A percentile compares a stretch with the other conserved stretches of the same genome.
Conservation (phyloP, 768 basidiomycete species). For the Suillus variegatus region DNA sequence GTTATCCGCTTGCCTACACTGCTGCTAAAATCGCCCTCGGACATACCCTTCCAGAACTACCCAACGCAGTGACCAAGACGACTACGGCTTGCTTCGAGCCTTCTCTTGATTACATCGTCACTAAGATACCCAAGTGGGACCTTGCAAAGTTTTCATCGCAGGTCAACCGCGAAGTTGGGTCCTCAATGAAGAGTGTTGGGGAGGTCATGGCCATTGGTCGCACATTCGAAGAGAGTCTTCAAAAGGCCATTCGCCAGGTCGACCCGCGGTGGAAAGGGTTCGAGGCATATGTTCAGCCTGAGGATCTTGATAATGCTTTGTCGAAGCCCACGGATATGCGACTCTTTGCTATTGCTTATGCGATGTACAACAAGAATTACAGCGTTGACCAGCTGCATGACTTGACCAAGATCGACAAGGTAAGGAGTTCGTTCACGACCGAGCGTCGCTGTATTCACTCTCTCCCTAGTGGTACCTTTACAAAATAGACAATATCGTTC, state of each 20-base stretch:
- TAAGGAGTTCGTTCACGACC: conserved; percentile 27
- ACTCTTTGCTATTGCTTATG: conserved; percentile 95
- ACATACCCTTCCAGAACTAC: conserved; percentile 94
- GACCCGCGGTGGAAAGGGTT: conserved; percentile 97
- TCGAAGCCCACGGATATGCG: conserved; percentile 91
- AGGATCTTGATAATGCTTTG: conserved; percentile 82
- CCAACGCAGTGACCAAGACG: conserved; percentile 98
- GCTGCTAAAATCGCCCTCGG: conserved; percentile 99
- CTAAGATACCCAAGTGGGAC: conserved; percentile 99
- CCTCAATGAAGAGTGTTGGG: conserved; percentile 98
- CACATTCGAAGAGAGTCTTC: conserved; percentile 97
- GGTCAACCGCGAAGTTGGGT: conserved; percentile 93
- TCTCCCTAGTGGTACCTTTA: conserved; percentile 86
- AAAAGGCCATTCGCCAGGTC: conserved; percentile 97
- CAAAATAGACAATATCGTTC: conserved; percentile 98
- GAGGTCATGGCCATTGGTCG: conserved; percentile 99
- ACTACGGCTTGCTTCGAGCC: conserved; percentile 99
- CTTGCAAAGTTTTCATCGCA: conserved; percentile 94
- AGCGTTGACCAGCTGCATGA: conserved; percentile 89
- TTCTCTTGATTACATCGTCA: conserved; percentile 98
- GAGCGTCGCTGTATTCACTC: neutral
- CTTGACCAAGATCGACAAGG: conserved; percentile 98
- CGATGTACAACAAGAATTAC: conserved; percentile 93
- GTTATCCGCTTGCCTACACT: conserved; percentile 98
- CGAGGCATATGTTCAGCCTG: conserved; percentile 88